Base-by-base conservation (phyloP, 176 grass and related monocot genomes). In the Luzula sylvatica region DNA sequence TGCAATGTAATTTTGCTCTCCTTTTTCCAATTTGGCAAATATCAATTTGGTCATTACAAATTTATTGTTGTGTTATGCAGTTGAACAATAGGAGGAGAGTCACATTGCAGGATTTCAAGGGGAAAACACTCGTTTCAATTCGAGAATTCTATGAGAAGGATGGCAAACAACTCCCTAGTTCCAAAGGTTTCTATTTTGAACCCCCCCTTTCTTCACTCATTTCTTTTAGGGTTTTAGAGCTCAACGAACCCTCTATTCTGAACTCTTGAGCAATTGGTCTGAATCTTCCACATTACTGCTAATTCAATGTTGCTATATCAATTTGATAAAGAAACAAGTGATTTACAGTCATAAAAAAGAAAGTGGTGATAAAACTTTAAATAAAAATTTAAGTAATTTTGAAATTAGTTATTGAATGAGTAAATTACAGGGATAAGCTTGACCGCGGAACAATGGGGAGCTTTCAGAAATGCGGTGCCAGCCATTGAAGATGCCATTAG, bases 371-470 rank as follows among this genome's bases (percentile, higher is more conserved):
- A n/a, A n/a, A n/a, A n/a, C n/a, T n/a, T n/a, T n/a, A n/a, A n/a
- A n/a, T 35, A 35, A 35, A 7, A 7, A 35, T 7, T 2, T 35
- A 9, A 35, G 5, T 35, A 9, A 35, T 35, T 35, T 35, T 35
- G 30, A 9, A 35, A 35, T 35, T 35, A 35, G 9, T 35, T 35
- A 9, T 9, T 4, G 30, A 35, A 35, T 35, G 30, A 48, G 46
- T 16, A 30, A 48, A 46, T n/a, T n/a, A n/a, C 62, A 89, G 78
- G 90, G 13, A 74, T 96, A 68, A 86, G 81, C 67, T 61, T 96
- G 78, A 79, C 84, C 2, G 65, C 76, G 0, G 81, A 96, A 53
- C 92, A 96, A 69, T 96, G 85, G 92, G 80, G 82, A 72, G 74
- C 71, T 25, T 89, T 96, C 45, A 50, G 54, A 11, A 64, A 89